Conservation (phyloP, 495 filamentous ascomycete species). For the Saxispiralis lemnorum region DNA sequence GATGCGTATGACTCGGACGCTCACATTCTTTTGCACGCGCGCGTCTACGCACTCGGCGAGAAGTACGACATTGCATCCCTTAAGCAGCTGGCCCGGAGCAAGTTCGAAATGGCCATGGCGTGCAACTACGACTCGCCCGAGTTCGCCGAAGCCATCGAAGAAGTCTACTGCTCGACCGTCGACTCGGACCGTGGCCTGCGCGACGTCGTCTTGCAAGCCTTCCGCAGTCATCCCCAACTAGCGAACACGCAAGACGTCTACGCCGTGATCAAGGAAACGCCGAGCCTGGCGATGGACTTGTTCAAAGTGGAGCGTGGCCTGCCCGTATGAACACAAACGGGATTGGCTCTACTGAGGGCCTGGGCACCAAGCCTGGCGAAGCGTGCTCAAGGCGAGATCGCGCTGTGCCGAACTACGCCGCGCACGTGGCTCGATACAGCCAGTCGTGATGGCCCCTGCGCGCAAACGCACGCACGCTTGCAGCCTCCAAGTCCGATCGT, state of each 20-base stretch:
- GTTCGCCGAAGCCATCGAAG: conserved; percentile 25
- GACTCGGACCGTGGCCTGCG: conserved; percentile 26
- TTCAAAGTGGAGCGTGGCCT: conserved; percentile 19
- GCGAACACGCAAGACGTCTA: conserved; percentile 21
- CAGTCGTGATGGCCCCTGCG: too few relatives aligned
- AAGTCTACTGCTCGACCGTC: conserved; percentile 27
- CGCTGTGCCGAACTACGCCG: too few relatives aligned
- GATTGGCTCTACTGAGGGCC: too few relatives aligned
- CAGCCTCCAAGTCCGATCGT: too few relatives aligned
- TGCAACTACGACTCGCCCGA: conserved; percentile 19
- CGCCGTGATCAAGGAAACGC: conserved; percentile 18
- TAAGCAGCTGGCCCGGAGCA: conserved; percentile 24
- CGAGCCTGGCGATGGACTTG: conserved; percentile 23
- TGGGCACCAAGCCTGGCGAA: too few relatives aligned
- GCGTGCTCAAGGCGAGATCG: too few relatives aligned
- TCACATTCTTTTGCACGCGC: conserved; percentile 21
- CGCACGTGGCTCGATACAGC: too few relatives aligned
- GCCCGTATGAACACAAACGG: conserved; percentile 17
- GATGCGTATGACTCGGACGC: conserved; percentile 15
- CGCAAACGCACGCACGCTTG: too few relatives aligned
- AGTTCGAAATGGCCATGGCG: conserved; percentile 23
- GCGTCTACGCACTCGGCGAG: conserved; percentile 27
- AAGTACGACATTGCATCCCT: conserved; percentile 29
- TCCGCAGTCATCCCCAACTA: conserved; percentile 21
- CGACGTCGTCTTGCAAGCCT: conserved; percentile 24